Base-by-base conservation (phyloP, 225 moss, liverwort and hornwort genomes). In the Marchantia paleacea region DNA sequence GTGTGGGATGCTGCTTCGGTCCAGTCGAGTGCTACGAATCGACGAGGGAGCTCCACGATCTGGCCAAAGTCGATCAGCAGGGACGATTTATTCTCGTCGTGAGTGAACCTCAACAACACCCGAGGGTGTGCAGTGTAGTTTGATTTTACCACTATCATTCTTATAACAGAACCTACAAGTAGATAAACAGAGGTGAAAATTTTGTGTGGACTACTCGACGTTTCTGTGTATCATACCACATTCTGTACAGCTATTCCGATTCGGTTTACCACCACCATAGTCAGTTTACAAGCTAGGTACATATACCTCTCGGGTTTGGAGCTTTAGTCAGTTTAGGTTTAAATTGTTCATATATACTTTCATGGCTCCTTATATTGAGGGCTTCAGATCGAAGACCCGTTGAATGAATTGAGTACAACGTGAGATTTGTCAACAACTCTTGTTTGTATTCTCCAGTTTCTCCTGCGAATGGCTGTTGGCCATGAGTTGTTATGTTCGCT, bases 241-340 rank as follows among this genome's bases (percentile, higher is more conserved):
- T 12, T 82, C 58, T 82, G 82, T 82, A 82, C 82, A 82, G 77
- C 60, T 12, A 76, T 49, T 68, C 30, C 82, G 60, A 82, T 82
- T 76, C 82, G 69, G 55, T 53, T 72, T 51, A 72, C 72, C 22
- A 72, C 10, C 31, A 72, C 10, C 31, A n/a, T 65, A 65, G 65
- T 24, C 65, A 65, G 65, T 24, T 22, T 65, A 65, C 29, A 31
- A 15, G 30, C 30, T 68, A 30, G 10, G 11, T 68, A 29, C 9
- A 68, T 68, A 68, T 31, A 68, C 68, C 68, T 68, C 31, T 31
- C 10, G 68, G 30, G 14, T 31, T 68, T 30, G 68, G 68, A 68
- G 68, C 68, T 29, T 2, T 68, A 68, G 68, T 68, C 12, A 68
- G 68, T 68, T 25, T 68, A 28, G 68, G 68, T 2, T 68, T 19